Base-by-base conservation (phyloP, 768 basidiomycete species). In the Filobasidium floriforme region DNA sequence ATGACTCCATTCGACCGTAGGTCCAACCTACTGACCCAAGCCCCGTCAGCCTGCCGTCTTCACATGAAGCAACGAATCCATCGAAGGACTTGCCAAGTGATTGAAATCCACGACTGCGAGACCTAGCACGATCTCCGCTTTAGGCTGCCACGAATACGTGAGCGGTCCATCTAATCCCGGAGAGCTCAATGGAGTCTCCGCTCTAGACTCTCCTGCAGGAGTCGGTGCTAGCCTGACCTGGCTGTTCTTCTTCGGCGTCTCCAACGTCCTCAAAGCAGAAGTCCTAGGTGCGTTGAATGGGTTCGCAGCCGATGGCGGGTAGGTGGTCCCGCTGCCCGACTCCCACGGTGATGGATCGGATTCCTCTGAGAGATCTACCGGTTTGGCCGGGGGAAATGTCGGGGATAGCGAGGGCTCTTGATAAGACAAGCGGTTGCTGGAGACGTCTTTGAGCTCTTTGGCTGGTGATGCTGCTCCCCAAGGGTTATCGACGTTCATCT, bases 101-200 rank as follows among this genome's bases (percentile, higher is more conserved):
- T 96, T 92, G 76, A 96, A 96, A 75, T 96, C 92, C 41, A 96
- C 87, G n/a, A 96, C 80, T 1, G 90, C 91, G 62, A 94, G 87
- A 4, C 92, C 92, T 5, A 93, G 81, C 18, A 94, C 82, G 24
- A 92, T 80, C 7, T 86, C 86, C 10, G 81, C 82, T 41, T 12
- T 44, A 51, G 40, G 54, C 24, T 57, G 54, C 54, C 54, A 57
- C 22, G 54, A 57, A 32, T 57, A 57, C 24, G 22, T 57, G n/a
- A 57, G 54, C 24, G 54, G 54, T 15, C 54, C 54, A 15, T 57
- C 54, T 6, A 57, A 28, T 57, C 54, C 54, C 7, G 54, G 54
- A 14, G 54, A 57, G n/a, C 54, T 57, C 54, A 57, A 24, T 1
- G 54, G 54, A 3, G 54, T 57, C 14, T 57, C 29, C 7, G 15